These are phyloP conservation scores for Epipyxis sp. DNA, from an alignment of 108 stramenopile species.

Conservation along the genomic window DNA sequence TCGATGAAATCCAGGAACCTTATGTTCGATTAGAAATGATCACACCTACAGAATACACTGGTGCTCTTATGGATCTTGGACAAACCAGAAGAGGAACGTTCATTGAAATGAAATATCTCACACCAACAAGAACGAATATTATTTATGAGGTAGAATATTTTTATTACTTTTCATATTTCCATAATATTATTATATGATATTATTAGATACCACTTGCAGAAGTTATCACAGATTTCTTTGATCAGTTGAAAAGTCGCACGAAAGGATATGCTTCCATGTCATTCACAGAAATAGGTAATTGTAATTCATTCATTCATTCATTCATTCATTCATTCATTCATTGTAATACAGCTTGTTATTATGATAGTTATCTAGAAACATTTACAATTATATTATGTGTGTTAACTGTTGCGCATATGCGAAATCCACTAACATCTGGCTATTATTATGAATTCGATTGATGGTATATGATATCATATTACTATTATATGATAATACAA, in stretches of 20 bases:
- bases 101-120: constrained; percentile 61
- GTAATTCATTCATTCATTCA: too few species aligned
- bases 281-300: constrained; percentile 74
- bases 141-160: too few species aligned
- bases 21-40: constrained; percentile 62
- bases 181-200: constrained; percentile 91
- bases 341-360: too few species aligned
- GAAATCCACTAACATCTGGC: too few species aligned
- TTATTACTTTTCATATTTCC: constrained; percentile 74
- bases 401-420: too few species aligned
- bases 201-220: constrained; percentile 65
- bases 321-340: too few species aligned
- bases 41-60: constrained; percentile 51
- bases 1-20: constrained; percentile 68
- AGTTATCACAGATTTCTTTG: constrained; percentile 97
- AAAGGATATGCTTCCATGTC: constrained; percentile 98
- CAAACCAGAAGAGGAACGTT: constrained; percentile 52
- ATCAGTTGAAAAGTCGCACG: constrained; percentile 88
- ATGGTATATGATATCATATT: too few species aligned
- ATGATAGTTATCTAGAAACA: too few species aligned
- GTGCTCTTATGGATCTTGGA: constrained; percentile 50
- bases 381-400: too few species aligned
- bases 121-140: constrained; percentile 77
- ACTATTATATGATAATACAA: too few species aligned
- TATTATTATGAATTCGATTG: too few species aligned